Conservation (phyloP, 257 asterid species). For the Salvia rosmarinus region DNA sequence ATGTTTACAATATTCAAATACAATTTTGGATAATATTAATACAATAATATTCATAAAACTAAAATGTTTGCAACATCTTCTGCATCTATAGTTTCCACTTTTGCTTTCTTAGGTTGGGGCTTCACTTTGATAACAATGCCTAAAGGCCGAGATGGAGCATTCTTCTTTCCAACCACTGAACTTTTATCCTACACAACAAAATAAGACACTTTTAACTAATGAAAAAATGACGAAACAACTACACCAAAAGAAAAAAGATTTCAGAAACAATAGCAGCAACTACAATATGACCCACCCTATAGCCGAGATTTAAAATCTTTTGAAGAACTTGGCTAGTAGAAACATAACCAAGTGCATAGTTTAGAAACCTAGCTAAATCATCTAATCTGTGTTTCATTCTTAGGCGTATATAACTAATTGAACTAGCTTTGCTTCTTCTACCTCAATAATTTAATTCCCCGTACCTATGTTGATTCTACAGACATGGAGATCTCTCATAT, state of each 20-base stretch:
- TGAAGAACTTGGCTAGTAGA: not conserved
- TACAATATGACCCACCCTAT: not conserved
- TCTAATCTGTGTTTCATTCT: not conserved
- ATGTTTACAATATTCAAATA: no score
- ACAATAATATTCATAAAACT: no score
- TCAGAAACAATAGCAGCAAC: not conserved
- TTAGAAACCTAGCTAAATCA: not conserved
- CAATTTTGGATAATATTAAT: no score
- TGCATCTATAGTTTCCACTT: constrained; percentile 40
- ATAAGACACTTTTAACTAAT: not conserved
- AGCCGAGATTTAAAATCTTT: not conserved
- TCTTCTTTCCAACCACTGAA: constrained; percentile 49
- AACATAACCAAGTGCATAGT: no score
- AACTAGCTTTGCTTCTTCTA: constrained; percentile 15
- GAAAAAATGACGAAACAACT: not conserved
- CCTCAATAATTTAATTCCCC: constrained; percentile 3
- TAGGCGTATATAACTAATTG: no score
- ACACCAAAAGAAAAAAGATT: not conserved
- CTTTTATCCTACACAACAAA: constrained; percentile 50
- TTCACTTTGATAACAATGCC: constrained; percentile 69
- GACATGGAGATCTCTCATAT: not conserved
- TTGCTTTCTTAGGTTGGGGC: constrained; percentile 87
- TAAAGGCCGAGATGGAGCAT: constrained; percentile 46
- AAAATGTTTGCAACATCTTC: constrained; percentile 34
- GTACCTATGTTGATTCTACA: not conserved